Evolutionary conservation across 1,284 basidiomycete genomes (phyloP).

Genomic region (Tilletia walkeri): DNA sequence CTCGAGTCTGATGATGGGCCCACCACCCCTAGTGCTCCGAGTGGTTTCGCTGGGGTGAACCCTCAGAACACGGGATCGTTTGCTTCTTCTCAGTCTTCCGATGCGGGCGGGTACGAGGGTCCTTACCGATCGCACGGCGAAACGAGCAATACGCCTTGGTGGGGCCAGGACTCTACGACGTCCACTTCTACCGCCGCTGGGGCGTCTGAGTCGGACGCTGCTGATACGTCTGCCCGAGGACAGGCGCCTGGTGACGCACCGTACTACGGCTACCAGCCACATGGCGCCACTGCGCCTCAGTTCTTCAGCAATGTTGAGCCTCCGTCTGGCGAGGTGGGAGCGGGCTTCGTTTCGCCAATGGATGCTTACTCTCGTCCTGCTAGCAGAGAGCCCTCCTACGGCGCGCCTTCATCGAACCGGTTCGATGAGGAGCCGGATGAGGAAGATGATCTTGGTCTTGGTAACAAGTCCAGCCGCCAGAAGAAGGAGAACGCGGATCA

Average conservation of each 20-base stretch:
- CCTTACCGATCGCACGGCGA: constrained; percentile 17
- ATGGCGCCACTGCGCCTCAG: constrained; percentile 41
- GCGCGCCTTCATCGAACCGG: neutral
- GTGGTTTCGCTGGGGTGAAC: neutral
- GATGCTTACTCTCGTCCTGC: constrained; percentile 60
- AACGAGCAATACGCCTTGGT: constrained; percentile 14
- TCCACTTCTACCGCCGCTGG: constrained; percentile 11
- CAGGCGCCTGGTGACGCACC: constrained; percentile 28
- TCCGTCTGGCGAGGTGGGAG: constrained; percentile 36
- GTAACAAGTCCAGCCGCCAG: constrained; percentile 62
- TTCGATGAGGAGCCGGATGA: constrained; percentile 64
- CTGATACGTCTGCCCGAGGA: constrained; percentile 21
- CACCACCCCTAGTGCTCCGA: neutral
- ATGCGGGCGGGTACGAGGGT: constrained; percentile 11
- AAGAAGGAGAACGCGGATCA: constrained; percentile 2
- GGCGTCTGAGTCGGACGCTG: constrained; percentile 19
- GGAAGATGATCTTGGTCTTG: constrained; percentile 85
- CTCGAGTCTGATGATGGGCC: neutral
- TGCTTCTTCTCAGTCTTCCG: constrained; percentile 4
- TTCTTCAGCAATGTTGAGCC: constrained; percentile 52
- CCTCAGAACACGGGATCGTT: constrained; percentile 15
- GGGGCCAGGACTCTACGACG: constrained; percentile 3
- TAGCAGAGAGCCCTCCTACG: neutral
- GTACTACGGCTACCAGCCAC: constrained; percentile 45
- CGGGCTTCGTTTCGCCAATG: constrained; percentile 78